Base-by-base conservation (phyloP, 805 yeast genomes). In the Teunomyces atbi region DNA sequence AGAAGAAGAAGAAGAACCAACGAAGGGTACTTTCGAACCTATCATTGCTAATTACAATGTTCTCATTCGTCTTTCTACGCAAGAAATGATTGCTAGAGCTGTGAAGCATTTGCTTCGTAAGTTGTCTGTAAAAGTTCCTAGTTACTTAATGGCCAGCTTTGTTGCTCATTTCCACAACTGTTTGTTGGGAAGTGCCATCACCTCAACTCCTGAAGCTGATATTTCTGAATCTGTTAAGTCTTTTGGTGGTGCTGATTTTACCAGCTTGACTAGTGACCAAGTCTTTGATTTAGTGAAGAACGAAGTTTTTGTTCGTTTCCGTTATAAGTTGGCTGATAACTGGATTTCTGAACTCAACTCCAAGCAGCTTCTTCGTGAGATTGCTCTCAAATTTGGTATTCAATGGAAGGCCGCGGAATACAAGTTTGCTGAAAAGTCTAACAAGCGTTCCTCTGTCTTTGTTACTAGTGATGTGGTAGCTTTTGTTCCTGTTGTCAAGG, bases 81-180 rank as follows among this genome's bases (percentile, higher is more conserved):
- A 74, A 45, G 98, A 91, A 35, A 84, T 91, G 72, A 65, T 91
- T 56, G 79, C 92, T 19, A 84, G 99, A 68, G 80, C 88, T 21
- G 65, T 80, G 42, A 92, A 92, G 69, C 95, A 89, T 58, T 62
- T 84, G 38, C 67, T 91, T 57, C 82, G 89, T 60, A 61, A 64
- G 3, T 60, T 65, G 21, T 62, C 84, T 33, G 55, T 53, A 5
- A 45, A 55, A 1, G 59, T 83, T 13, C 89, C 94, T 13, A 45
- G 77, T 8, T 65, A 74, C 36, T 68, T 85, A 48, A 74, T 78
- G 45, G 79, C 92, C 2, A 65, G 76, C 41, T 76, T 85, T 26
- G 78, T 88, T 46, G 69, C 86, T 8, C 91, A 83, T 56, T 76
- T 86, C 62, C 84, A 86, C 66, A 88, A 89, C 65, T 74, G 81